Evolutionary conservation across 352 stramenopile species (phyloP).

Genomic region (Pythium brassicae): DNA sequence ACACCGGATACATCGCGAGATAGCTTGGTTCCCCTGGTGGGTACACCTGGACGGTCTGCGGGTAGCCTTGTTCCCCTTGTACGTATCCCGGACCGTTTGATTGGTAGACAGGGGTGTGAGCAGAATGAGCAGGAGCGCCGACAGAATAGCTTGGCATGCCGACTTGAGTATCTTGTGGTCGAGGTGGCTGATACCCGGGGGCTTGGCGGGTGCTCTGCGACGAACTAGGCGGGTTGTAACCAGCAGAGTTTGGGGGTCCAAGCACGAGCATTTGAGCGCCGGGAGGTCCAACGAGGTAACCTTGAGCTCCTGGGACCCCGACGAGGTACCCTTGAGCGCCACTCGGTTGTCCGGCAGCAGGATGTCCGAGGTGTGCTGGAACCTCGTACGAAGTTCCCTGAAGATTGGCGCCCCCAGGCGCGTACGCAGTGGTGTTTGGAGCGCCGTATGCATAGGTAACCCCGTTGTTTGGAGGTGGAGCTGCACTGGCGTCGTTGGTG

Average conservation of each 20-base stretch:
- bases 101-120: background rate
- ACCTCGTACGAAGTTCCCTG: background rate
- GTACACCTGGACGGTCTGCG: too few species aligned
- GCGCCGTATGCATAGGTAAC: background rate
- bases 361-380: background rate
- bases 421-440: background rate
- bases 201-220: background rate
- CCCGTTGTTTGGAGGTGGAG: background rate
- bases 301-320: background rate
- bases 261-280: background rate
- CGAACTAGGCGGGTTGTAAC: background rate
- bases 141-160: background rate
- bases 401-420: background rate
- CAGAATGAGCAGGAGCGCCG: background rate
- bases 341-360: too few species aligned
- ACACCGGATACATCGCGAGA: too few species aligned
- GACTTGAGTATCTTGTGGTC: background rate
- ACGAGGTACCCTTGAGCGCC: background rate
- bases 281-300: background rate
- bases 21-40: too few species aligned
- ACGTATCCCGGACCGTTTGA: background rate
- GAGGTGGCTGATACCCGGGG: background rate
- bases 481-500: background rate
- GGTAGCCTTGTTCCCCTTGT: background rate
- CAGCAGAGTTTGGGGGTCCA: background rate